A percentile compares a stretch with the other conserved stretches of the same genome.
phyloP scores from a whole-genome alignment of 805 yeast species.

The Saccharomyces kudriavzevii region DNA sequence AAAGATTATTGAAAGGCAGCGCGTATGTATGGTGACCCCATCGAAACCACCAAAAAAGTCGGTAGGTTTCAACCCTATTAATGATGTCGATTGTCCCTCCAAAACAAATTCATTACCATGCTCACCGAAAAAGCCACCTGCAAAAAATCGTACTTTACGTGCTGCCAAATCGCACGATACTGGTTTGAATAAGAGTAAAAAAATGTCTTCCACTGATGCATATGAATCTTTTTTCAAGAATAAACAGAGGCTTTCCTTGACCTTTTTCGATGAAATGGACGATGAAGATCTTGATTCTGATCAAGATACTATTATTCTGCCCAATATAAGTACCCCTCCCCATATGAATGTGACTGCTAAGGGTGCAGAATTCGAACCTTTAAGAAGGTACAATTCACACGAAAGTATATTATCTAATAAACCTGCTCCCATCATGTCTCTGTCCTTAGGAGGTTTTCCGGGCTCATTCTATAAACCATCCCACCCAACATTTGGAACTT shows the following conservation, averaged over 20 bases:
- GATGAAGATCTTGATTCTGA: slow-evolving; percentile 8
- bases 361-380: slow-evolving; percentile 8
- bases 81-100: slow-evolving; percentile 1
- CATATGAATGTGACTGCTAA: not conserved
- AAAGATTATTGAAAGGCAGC: slow-evolving; percentile 18
- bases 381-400: slow-evolving; percentile 28
- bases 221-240: slow-evolving; percentile 23
- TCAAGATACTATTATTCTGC: slow-evolving; percentile 8
- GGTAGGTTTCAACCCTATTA: not conserved
- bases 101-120: slow-evolving; percentile 14
- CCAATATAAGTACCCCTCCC: not conserved
- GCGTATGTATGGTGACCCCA: not conserved
- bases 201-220: slow-evolving; percentile 2
- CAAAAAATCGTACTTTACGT: slow-evolving; percentile 8
- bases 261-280: slow-evolving; percentile 23
- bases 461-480: not conserved
- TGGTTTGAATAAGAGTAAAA: slow-evolving; percentile 15
- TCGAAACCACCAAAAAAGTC: not conserved
- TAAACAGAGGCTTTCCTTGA: slow-evolving; percentile 29
- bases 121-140: slow-evolving; percentile 13
- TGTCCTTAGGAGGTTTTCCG: not conserved
- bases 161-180: slow-evolving; percentile 24
- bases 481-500: not conserved
- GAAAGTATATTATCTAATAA: slow-evolving; percentile 26
- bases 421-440: not conserved